A percentile compares a stretch with the other conserved stretches of the same genome.
These are phyloP conservation scores for Colletotrichum sidae DNA, from an alignment of 2,329 filamentous ascomycete species.

Conservation along the genomic window DNA sequence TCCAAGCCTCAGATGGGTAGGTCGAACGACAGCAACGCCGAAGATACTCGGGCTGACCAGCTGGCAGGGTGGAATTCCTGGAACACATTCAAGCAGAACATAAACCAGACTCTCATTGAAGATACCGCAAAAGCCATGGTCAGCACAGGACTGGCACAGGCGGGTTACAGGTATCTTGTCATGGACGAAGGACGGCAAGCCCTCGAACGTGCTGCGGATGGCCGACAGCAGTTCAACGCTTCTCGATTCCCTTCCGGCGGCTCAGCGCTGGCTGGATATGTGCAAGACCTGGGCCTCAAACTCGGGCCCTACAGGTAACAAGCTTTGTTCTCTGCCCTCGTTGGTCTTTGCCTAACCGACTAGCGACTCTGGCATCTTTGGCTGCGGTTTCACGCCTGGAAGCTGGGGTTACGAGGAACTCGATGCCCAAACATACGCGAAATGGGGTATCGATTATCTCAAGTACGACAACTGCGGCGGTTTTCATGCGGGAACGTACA, in stretches of 20 bases:
- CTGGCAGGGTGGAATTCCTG: conserved; percentile 28
- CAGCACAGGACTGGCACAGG: conserved; percentile 19
- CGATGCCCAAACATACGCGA: conserved; percentile 64
- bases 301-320: conserved; percentile 63
- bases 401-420: conserved; percentile 54
- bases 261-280: conserved; percentile 55
- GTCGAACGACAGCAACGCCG: background rate
- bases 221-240: conserved; percentile 11
- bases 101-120: conserved; percentile 40
- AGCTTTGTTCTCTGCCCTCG: background rate
- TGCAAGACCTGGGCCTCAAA: conserved; percentile 60
- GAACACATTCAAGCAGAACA: conserved; percentile 37
- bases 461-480: conserved; percentile 65
- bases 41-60: background rate
- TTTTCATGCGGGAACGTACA: conserved; percentile 60
- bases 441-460: conserved; percentile 64
- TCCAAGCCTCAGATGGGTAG: conserved; percentile 19
- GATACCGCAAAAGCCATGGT: conserved; percentile 14
- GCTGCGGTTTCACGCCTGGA: conserved; percentile 51
- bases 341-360: background rate
- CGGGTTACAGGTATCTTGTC: conserved; percentile 28
- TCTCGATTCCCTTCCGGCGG: conserved; percentile 45
- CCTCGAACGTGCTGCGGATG: conserved; percentile 2
- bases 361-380: conserved; percentile 55
- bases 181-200: conserved; percentile 30